Conservation (phyloP, 1,284 basidiomycete species). For the Pyrrhoderma noxium region DNA sequence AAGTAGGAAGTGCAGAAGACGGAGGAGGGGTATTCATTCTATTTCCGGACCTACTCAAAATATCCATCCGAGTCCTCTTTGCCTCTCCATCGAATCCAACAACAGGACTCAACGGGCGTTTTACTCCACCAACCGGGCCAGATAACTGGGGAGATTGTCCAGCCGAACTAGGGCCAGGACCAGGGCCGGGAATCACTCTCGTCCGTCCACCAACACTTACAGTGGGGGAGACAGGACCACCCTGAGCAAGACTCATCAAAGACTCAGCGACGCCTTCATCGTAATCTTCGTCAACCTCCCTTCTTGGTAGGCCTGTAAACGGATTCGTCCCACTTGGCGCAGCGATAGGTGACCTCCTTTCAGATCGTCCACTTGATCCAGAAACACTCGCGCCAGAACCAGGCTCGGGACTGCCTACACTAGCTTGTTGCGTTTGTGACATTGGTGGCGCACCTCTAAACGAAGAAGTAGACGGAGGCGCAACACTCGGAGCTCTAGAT, state of each 20-base stretch:
- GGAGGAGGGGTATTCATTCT: conserved; percentile 24
- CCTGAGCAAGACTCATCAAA: conserved; percentile 52
- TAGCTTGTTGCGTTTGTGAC: no score
- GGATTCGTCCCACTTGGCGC: conserved; percentile 35
- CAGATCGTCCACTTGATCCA: conserved; percentile 40
- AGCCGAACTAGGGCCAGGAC: conserved; percentile 33
- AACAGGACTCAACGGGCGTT: conserved; percentile 57
- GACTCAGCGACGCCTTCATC: conserved; percentile 72
- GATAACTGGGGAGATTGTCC: conserved; percentile 39
- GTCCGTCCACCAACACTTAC: conserved; percentile 24
- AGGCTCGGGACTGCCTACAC: conserved; percentile 37
- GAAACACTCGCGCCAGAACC: conserved; percentile 51
- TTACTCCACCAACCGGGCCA: conserved; percentile 30
- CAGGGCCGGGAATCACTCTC: conserved; percentile 22
- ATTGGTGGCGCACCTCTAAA: conserved; percentile 31
- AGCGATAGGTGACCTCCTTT: conserved; percentile 63
- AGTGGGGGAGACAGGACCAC: conserved; percentile 39
- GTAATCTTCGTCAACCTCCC: conserved; percentile 75
- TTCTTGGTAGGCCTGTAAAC: conserved; percentile 37
- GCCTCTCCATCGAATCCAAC: conserved; percentile 28
- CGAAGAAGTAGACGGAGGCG: conserved; percentile 22
- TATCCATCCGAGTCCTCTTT: conserved; percentile 59
- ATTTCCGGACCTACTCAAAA: conserved; percentile 28
- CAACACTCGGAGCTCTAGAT: conserved; percentile 18
- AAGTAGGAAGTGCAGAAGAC: conserved; percentile 24